These are phyloP conservation scores for Wickerhamiella lipophila DNA, from an alignment of 805 yeast species.

Conservation along the genomic window DNA sequence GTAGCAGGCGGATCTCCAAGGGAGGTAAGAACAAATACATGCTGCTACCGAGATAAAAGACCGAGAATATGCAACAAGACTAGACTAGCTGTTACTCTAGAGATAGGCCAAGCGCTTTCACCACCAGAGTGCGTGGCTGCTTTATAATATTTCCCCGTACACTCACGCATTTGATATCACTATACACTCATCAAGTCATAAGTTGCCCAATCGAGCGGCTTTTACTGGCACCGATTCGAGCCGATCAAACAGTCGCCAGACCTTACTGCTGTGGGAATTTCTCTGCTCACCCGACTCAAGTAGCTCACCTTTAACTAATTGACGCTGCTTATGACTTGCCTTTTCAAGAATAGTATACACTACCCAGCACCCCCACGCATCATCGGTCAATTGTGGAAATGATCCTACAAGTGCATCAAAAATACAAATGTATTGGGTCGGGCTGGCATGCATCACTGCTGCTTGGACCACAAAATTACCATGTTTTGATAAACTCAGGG, in stretches of 20 bases:
- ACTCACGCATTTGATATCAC: no score
- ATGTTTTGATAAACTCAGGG: not conserved
- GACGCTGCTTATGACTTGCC: slow-evolving; percentile 1
- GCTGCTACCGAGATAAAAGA: no score
- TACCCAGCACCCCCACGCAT: slow-evolving; percentile 2
- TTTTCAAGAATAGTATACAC: not conserved
- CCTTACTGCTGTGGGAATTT: not conserved
- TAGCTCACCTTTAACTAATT: not conserved
- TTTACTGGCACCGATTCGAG: not conserved
- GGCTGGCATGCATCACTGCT: not conserved
- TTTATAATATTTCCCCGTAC: no score
- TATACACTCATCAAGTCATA: no score
- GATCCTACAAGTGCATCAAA: not conserved
- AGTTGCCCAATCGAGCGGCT: no score
- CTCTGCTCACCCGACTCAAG: not conserved
- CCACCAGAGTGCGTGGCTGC: no score
- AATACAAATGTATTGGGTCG: not conserved
- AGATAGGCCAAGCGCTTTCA: no score
- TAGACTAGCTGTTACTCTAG: no score
- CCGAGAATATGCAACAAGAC: no score
- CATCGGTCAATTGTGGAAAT: not conserved
- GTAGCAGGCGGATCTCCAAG: no score
- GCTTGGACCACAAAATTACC: slow-evolving; percentile 9
- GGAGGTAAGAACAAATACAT: no score
- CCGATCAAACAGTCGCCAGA: not conserved